Evolutionary conservation across 1,284 basidiomycete species (phyloP).

Genomic region (Apiotrichum domesticum): DNA sequence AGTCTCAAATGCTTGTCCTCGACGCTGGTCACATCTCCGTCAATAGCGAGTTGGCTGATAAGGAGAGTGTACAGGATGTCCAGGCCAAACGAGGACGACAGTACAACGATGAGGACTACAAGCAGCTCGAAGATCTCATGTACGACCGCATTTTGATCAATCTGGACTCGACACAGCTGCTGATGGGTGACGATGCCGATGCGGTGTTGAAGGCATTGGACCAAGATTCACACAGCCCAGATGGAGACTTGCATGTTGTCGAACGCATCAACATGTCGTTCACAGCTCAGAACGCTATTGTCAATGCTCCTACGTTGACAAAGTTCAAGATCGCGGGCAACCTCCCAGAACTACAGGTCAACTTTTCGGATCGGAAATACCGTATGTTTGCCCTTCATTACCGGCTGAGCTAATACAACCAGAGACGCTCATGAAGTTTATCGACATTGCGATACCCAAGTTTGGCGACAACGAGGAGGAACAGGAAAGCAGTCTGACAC

Average conservation of each 20-base stretch:
- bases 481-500: slow-evolving; percentile 1
- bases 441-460: slow-evolving; percentile 85
- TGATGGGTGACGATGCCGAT: slow-evolving; percentile 80
- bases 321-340: slow-evolving; percentile 89
- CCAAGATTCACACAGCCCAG: slow-evolving; percentile 43
- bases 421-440: slow-evolving; percentile 80
- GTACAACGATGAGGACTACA: slow-evolving; percentile 86
- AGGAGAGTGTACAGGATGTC: slow-evolving; percentile 71
- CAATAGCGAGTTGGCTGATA: slow-evolving; percentile 81
- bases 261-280: slow-evolving; percentile 92
- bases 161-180: slow-evolving; percentile 85
- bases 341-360: slow-evolving; percentile 81
- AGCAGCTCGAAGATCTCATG: slow-evolving; percentile 85
- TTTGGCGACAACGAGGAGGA: slow-evolving; percentile 55
- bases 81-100: slow-evolving; percentile 78
- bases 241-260: slow-evolving; percentile 67
- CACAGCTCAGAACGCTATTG: slow-evolving; percentile 88
- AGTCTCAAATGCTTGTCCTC: slow-evolving; percentile 82
- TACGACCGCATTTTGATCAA: slow-evolving; percentile 87
- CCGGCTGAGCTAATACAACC: neutral
- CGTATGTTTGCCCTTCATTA: slow-evolving; percentile 38
- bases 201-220: slow-evolving; percentile 72
- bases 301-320: slow-evolving; percentile 76
- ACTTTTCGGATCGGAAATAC: slow-evolving; percentile 95
- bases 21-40: slow-evolving; percentile 97